Evolutionary conservation across 2,329 filamentous ascomycete genomes (phyloP), one percentile per base, ranked within the genome.

Genomic region (Aspergillus awamori): DNA sequence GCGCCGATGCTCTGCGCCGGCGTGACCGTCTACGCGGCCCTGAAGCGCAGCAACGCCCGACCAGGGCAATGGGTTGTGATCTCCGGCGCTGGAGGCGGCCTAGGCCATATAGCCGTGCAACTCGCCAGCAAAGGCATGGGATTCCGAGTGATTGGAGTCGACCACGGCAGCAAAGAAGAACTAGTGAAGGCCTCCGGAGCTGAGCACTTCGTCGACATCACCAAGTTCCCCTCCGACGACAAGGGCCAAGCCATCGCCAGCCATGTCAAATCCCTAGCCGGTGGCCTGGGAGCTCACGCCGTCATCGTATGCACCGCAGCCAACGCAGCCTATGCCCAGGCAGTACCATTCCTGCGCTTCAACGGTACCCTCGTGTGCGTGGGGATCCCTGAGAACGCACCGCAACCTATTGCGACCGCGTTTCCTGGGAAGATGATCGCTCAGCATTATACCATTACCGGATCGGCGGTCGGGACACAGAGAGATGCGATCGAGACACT

Each of bases 1-100:
- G 88, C 88, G 1, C 88, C 87, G 0, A 82, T 90, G 78, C 82
- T 89, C 56, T 90, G 87, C 73, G 87, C 87, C 13, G 88, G 88
- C 28, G 82, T 90, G 13, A 90, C 87, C 1, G 84, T 86, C n/a
- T 90, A 89, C 76, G 77, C 84, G 3, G 88, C 87, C 22, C 81
- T 91, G 48, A 83, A 85, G 58, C 88, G 88, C 69, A 83, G 82
- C 59, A 80, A 82, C 43, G 86, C 86, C 2, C 79, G 83, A 58
- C 81, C 83, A 2, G 87, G 87, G 5, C 80, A 87, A 53, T 87
- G 81, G 80, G 82, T 89, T 2, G 83, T 86, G 0, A 82, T 90
- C 41, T 79, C 82, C 45, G 84, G 85, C 28, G 86, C 86, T 0
- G 87, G 87, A 48, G 86, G 86, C 61, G 87, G 87, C 3, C 77